phyloP scores from a whole-genome alignment of 352 stramenopile species.

The Globisporangium iwayamae region DNA sequence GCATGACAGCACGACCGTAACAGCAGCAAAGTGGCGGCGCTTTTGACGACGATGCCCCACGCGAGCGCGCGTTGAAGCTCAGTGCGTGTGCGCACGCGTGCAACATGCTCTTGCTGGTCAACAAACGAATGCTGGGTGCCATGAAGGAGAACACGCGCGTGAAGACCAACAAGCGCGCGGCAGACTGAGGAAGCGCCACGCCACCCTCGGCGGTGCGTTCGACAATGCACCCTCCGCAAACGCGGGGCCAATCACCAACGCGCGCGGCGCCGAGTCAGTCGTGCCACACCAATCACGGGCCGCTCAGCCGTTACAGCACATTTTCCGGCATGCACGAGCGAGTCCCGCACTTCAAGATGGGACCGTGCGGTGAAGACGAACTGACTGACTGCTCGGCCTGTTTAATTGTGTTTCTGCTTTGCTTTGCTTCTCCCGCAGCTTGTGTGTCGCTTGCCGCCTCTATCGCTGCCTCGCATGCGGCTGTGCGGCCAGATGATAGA shows the following conservation, averaged over 20 bases:
- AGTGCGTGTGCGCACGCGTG: background rate
- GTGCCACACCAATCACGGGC: conserved; percentile 7
- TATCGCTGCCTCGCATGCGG: background rate
- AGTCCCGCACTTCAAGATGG: background rate
- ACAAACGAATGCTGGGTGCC: background rate
- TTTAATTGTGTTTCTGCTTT: background rate
- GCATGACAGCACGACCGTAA: background rate
- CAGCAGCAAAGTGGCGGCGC: background rate
- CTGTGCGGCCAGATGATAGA: too few relatives aligned
- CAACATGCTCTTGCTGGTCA: background rate
- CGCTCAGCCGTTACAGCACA: conserved; percentile 1
- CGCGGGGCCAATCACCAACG: conserved; percentile 4
- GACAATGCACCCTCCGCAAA: background rate
- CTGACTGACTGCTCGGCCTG: background rate
- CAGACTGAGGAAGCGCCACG: too few relatives aligned
- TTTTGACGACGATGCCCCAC: background rate
- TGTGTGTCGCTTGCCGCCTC: too few relatives aligned
- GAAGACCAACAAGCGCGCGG: background rate
- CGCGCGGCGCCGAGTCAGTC: conserved; percentile 6
- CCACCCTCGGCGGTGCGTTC: background rate
- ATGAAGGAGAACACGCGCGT: background rate
- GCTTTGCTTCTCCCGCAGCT: background rate
- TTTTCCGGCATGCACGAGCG: background rate
- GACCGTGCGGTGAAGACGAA: background rate
- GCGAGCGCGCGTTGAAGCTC: background rate